Percentiles rank a stretch among this genome's conserved stretches.
Evolutionary conservation across 176 grass and related monocot genomes (phyloP).

Genomic region (Pontederia crassipes): DNA sequence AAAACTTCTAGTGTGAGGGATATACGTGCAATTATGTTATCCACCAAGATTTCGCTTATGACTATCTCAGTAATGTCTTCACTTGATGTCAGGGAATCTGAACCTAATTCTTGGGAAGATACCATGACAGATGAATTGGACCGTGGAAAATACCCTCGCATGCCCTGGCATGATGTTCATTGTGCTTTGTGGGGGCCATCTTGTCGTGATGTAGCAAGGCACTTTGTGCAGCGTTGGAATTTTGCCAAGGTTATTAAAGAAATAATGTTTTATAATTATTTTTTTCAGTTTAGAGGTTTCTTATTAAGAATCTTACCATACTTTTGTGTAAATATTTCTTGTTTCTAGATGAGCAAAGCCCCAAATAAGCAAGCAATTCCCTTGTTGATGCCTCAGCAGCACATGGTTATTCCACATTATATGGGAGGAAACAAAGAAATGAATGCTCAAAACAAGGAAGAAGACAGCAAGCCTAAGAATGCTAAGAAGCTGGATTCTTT

Average conservation of each 20-base stretch:
- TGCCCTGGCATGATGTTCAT: constrained; percentile 92
- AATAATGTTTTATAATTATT: constrained; percentile 2
- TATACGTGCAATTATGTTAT: not conserved
- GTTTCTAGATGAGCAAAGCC: constrained; percentile 68
- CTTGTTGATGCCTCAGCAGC: constrained; percentile 73
- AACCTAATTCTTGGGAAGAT: constrained; percentile 87
- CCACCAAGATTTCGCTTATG: constrained; percentile 12
- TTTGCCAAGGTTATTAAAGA: constrained; percentile 50
- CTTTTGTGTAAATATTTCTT: constrained; percentile 11
- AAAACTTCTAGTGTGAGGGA: not conserved
- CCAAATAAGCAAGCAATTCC: constrained; percentile 71
- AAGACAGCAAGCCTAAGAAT: constrained; percentile 20
- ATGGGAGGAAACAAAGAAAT: constrained; percentile 44
- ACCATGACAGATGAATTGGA: constrained; percentile 81
- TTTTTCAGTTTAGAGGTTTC: not conserved
- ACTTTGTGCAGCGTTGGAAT: constrained; percentile 93
- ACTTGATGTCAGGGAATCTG: constrained; percentile 49
- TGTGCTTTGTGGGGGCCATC: constrained; percentile 74
- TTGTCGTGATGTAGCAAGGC: constrained; percentile 68
- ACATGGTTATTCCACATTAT: constrained; percentile 94
- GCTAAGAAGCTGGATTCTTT: constrained; percentile 27
- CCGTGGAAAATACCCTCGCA: constrained; percentile 74
- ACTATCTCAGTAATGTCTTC: constrained; percentile 15
- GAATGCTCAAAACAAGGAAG: constrained; percentile 19
- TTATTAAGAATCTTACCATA: not conserved